Conservation (phyloP, 805 yeast genomes). For the Wickerhamiella brachini region DNA sequence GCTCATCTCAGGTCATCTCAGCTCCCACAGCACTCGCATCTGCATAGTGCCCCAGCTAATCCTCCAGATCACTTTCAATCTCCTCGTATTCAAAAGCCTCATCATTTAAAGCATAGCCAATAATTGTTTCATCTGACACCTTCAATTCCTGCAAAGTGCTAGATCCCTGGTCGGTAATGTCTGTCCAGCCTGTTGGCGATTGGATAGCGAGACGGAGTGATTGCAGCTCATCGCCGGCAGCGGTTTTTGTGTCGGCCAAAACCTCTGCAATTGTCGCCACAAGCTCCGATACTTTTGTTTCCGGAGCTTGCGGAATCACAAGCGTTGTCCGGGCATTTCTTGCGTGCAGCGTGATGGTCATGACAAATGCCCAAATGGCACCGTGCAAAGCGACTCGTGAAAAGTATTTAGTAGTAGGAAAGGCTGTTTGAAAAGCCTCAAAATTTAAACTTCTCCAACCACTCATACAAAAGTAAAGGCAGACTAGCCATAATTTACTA, state of each 20-base stretch:
- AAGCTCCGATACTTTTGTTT: constrained; percentile 7
- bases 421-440: too few species aligned
- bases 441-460: too few species aligned
- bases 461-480: too few species aligned
- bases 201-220: constrained; percentile 12
- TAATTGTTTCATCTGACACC: constrained; percentile 5
- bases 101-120: constrained; percentile 11
- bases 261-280: constrained; percentile 19
- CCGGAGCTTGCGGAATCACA: constrained; percentile 8
- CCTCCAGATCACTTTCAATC: neutral
- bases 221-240: constrained; percentile 12
- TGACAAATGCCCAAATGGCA: too few species aligned
- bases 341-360: constrained; percentile 11
- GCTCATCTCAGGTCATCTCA: too few species aligned
- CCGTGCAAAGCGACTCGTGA: too few species aligned
- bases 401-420: too few species aligned
- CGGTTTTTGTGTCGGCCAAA: constrained; percentile 13
- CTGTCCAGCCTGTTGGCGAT: constrained; percentile 7
- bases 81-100: constrained; percentile 8
- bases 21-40: too few species aligned
- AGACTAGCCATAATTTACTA: neutral
- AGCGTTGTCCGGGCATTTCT: constrained; percentile 7
- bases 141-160: constrained; percentile 5
- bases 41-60: too few species aligned
- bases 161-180: constrained; percentile 8